Evolutionary conservation across 805 yeast species (phyloP), one percentile per base, ranked within the genome.

Genomic region (Schwanniomyces occidentalis): DNA sequence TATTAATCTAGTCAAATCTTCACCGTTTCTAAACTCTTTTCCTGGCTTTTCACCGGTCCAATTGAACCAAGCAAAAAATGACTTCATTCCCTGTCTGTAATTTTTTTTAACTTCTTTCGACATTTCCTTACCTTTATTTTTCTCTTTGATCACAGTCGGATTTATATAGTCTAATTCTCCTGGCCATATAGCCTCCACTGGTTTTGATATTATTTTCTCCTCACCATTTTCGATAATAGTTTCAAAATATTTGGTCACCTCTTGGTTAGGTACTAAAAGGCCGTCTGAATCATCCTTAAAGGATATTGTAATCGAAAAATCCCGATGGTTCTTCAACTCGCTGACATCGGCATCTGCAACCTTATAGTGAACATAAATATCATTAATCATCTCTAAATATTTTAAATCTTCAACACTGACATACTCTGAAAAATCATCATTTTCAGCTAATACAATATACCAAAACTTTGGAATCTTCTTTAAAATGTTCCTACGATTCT

Each of bases 31-130:
- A 52, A 80, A 86, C 54, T 80, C 93, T 59, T 79, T 85, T 1
- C 87, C 85, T 2, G 87, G 83, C 44, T 80, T 82, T 22, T 62
- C 56, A 0, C 95, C 95, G 1, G 93, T 83, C 90, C 95, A 89
- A 30, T 69, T 66, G 54, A 89, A 90, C 82, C 90, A 90, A 5
- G 88, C 82, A 58, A 91, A 90, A 51, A 91, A 83, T 9, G 91
- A 80, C 51, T 82, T 81, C 88, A 82, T 82, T 4, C 90, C 90
- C 13, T 69, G 52, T 38, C 90, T 63, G 51, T 83, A 83, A 37
- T 67, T 65, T 48, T 73, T 78, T 56, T 82, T 82, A 27, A 78
- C 80, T 14, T 71, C 76, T 14, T 57, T 43, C n/a, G 67, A 46
- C 27, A 78, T 62, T 19, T 69, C 66, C 14, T 54, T 54, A 9